Base-by-base conservation (phyloP, 345 rosid genomes). In the Eutrema heterophyllum region DNA sequence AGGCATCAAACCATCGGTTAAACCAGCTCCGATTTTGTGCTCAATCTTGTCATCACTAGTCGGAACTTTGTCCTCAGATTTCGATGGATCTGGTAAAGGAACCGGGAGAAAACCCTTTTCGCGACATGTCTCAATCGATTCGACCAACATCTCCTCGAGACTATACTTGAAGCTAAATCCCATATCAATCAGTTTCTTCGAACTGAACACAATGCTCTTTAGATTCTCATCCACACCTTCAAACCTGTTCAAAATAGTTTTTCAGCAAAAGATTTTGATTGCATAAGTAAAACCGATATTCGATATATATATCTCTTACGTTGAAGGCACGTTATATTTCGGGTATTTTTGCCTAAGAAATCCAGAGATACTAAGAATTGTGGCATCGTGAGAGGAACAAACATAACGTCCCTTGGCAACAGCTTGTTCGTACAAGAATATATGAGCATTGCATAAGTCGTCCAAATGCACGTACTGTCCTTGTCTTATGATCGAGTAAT, bases 381-480 rank as follows among this genome's bases (percentile, higher is more conserved):
- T 81, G 5, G 89, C 96, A 13, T 77, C 81, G 26, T 90, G 81
- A 7, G 96, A 83, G 57, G 87, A 87, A 78, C 98, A 88, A 41
- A 95, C 73, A 78, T 92, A 95, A 5, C 98, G 89, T 35, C 99
- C 99, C 65, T 87, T 78, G 2, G 98, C 92, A 18, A 69, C 54
- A 5, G 86, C 89, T 61, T 89, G 48, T 82, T 95, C 94, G 48
- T 51, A 92, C 74, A 90, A 59, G 80, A 78, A 90, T 55, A 92
- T 86, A 67, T 95, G 99, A 27, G 94, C 71, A 39, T 68, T 84
- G 83, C 97, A 88, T n/a, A 92, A 86, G 68, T 95, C 99, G 63
- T 92, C 98, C 76, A 92, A 76, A 64, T 95, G 98, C 43, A 92
- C 91, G 46, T 78, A 95, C 15, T 95, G 89, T 27, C 98, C 94